phyloP scores from a whole-genome alignment of 2,329 filamentous ascomycete species.

The Aspergillus latus region DNA sequence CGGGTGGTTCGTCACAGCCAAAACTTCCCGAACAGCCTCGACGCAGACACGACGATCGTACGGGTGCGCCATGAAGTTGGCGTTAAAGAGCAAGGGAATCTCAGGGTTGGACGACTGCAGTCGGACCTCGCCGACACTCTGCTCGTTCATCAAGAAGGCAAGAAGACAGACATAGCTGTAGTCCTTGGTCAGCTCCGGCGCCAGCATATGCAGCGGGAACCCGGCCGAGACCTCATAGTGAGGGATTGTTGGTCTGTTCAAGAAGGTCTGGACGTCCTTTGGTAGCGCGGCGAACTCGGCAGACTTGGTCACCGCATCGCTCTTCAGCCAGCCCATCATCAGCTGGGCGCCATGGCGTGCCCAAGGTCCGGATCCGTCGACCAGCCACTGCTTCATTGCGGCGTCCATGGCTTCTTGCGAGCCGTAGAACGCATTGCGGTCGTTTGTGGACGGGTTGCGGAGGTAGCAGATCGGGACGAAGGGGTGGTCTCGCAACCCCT shows the following conservation, averaged over 20 bases:
- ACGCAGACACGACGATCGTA: constrained; percentile 56
- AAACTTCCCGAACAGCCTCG: constrained; percentile 48
- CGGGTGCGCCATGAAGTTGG: constrained; percentile 53
- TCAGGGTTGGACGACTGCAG: constrained; percentile 55
- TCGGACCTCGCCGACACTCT: constrained; percentile 53
- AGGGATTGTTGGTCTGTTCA: constrained; percentile 55
- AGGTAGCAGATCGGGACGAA: constrained; percentile 36
- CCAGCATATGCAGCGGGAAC: constrained; percentile 44
- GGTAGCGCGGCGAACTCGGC: constrained; percentile 55
- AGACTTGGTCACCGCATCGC: constrained; percentile 40
- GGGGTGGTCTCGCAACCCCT: constrained; percentile 48
- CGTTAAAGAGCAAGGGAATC: constrained; percentile 54
- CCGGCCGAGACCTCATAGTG: constrained; percentile 57
- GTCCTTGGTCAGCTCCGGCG: constrained; percentile 40
- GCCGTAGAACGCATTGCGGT: constrained; percentile 49
- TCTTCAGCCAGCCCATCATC: constrained; percentile 44
- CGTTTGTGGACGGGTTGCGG: constrained; percentile 44
- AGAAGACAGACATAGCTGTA: constrained; percentile 48
- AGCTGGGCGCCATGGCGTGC: constrained; percentile 40
- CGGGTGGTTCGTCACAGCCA: constrained; percentile 46
- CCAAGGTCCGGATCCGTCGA: constrained; percentile 42
- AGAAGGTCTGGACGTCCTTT: constrained; percentile 41
- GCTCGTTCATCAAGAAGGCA: constrained; percentile 55
- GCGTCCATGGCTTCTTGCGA: constrained; percentile 43
- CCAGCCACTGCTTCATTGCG: constrained; percentile 52